phyloP scores from a whole-genome alignment of 148 eudicot genomes.

The Arbutus unedo region DNA sequence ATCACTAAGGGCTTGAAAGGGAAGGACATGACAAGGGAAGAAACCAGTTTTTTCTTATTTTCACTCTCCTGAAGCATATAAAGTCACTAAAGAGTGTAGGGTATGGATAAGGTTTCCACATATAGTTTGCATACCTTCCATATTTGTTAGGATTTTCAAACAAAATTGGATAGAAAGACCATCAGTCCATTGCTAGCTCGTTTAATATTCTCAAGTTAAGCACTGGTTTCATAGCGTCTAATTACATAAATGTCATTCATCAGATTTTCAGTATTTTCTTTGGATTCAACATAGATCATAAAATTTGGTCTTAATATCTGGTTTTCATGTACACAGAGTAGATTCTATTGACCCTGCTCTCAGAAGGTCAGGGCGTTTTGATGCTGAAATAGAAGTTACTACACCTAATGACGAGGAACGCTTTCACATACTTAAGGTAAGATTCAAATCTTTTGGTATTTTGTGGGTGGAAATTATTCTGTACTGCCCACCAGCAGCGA shows the following conservation, averaged over 20 bases:
- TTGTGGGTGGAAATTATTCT: not conserved
- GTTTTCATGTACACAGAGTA: constrained; percentile 46
- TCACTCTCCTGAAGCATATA: not conserved
- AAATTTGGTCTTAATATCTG: constrained; percentile 12
- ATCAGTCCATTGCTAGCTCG: not conserved
- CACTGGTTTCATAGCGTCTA: not conserved
- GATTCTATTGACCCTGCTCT: constrained; percentile 95
- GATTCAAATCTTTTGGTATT: not conserved
- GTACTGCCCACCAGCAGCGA: not conserved
- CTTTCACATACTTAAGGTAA: constrained; percentile 67
- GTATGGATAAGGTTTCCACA: not conserved
- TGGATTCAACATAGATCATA: not conserved
- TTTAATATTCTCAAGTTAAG: not conserved
- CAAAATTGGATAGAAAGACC: constrained; percentile 5
- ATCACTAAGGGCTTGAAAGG: not conserved
- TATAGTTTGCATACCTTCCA: not conserved
- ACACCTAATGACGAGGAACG: constrained; percentile 91
- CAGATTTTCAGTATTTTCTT: not conserved
- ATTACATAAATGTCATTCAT: constrained; percentile 1
- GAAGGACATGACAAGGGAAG: not conserved
- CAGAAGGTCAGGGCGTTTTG: constrained; percentile 95
- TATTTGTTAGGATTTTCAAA: not conserved
- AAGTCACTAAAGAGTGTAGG: not conserved
- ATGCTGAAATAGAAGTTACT: constrained; percentile 87
- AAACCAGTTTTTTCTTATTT: not conserved